Evolutionary conservation across 2,329 filamentous ascomycete species (phyloP).

Genomic region (Phaeosphaeriaceae sp.): DNA sequence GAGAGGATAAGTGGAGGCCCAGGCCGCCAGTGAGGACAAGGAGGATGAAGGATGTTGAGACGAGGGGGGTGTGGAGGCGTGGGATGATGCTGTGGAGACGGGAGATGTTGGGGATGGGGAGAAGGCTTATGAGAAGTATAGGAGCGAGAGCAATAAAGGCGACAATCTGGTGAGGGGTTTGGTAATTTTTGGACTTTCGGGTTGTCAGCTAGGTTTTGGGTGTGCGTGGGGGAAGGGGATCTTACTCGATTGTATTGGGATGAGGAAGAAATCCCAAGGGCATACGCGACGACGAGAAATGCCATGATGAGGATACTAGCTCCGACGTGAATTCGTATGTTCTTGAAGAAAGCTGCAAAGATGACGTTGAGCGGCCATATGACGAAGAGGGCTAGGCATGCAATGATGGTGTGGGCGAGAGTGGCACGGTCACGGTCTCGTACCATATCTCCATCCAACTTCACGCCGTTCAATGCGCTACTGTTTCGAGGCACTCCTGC

Average conservation of each 20-base stretch:
- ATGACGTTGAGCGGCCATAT: constrained; percentile 42
- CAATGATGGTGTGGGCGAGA: constrained; percentile 40
- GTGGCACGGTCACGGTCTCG: constrained; percentile 37
- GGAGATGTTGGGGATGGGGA: constrained; percentile 36
- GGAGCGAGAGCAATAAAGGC: constrained; percentile 58
- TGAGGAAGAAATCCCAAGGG: constrained; percentile 52
- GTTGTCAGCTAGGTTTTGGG: neutral
- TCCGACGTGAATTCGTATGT: constrained; percentile 51
- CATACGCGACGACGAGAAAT: constrained; percentile 48
- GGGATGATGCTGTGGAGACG: constrained; percentile 47
- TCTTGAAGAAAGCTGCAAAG: constrained; percentile 47
- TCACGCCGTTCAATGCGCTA: constrained; percentile 28
- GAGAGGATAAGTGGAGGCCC: constrained; percentile 36
- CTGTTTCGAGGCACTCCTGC: constrained; percentile 42
- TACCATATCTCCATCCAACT: constrained; percentile 25
- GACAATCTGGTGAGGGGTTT: constrained; percentile 55
- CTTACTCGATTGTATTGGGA: constrained; percentile 50
- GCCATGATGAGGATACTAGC: constrained; percentile 48
- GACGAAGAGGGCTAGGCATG: constrained; percentile 43
- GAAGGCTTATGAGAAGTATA: constrained; percentile 30
- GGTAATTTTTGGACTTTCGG: constrained; percentile 50
- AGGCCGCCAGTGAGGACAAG: constrained; percentile 44
- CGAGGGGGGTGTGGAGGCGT: constrained; percentile 45
- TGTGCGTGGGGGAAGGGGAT: neutral
- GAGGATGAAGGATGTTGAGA: constrained; percentile 50